These are phyloP conservation scores for Xylaria telfairii DNA, from an alignment of 495 filamentous ascomycete genomes.

Conservation along the genomic window DNA sequence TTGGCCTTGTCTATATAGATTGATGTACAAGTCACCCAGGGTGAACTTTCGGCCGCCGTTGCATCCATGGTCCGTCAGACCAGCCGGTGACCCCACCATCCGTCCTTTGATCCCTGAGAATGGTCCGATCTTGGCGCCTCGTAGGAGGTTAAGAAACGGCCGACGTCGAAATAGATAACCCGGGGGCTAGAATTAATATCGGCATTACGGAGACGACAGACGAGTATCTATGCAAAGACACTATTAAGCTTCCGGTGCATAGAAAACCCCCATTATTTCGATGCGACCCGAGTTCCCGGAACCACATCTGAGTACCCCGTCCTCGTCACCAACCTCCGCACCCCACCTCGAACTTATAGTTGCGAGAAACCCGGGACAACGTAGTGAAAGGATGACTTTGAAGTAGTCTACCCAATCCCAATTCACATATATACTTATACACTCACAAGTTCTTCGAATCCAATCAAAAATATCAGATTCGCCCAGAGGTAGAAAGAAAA, in stretches of 20 bases:
- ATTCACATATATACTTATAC: not conserved
- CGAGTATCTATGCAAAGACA: not conserved
- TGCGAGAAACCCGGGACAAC: not conserved
- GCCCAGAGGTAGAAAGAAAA: conserved; percentile 8
- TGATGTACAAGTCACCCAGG: not conserved
- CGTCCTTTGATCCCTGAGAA: not conserved
- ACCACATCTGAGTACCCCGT: not conserved
- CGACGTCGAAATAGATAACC: not conserved
- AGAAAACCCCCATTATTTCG: not conserved
- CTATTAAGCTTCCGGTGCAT: not conserved
- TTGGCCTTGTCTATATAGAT: not conserved
- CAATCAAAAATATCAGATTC: not conserved
- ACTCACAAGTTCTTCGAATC: not conserved
- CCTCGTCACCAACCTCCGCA: not conserved
- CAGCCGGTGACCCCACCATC: conserved; percentile 6
- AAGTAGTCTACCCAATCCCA: not conserved
- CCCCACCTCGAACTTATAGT: not conserved
- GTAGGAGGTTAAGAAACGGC: conserved; percentile 6
- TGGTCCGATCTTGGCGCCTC: not conserved
- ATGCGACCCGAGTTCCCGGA: not conserved
- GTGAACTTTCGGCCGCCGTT: conserved; percentile 18
- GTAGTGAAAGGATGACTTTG: not conserved
- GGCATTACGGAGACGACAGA: not conserved
- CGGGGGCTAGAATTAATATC: not conserved
- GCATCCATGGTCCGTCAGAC: not conserved